Conservation (phyloP, 1,284 basidiomycete genomes). For the Tremellales sp. region DNA sequence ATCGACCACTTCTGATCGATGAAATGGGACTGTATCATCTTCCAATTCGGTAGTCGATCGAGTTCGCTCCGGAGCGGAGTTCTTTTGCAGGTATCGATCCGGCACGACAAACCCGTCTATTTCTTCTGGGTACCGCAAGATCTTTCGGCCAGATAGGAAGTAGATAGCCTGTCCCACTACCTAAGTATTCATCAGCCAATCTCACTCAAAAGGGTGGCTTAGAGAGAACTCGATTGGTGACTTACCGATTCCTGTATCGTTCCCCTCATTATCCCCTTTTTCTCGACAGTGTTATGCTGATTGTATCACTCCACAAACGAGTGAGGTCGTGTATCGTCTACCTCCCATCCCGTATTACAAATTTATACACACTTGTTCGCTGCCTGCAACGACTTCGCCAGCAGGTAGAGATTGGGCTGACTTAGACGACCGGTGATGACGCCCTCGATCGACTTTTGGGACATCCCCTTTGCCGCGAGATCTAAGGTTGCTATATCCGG, state of each 20-base stretch:
- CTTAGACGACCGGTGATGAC: no score
- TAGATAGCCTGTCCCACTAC: not conserved
- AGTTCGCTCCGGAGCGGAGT: not conserved
- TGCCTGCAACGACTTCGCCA: no score
- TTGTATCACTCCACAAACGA: no score
- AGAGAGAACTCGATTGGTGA: not conserved
- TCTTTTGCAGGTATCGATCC: not conserved
- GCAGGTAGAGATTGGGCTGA: no score
- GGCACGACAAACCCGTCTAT: not conserved
- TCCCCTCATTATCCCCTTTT: not conserved
- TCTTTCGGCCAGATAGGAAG: not conserved
- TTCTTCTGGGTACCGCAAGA: not conserved
- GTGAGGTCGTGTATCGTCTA: no score
- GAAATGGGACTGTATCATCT: not conserved
- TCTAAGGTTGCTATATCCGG: no score
- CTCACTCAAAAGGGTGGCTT: not conserved
- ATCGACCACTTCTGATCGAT: not conserved
- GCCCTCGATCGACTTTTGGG: no score
- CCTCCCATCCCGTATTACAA: no score
- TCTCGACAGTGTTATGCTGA: not conserved
- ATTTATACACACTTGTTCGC: no score
- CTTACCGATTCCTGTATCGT: not conserved
- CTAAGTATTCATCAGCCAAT: not conserved
- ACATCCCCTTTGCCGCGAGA: no score
- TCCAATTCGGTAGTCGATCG: not conserved